These are phyloP conservation scores for Fonsecaea nubica DNA, from an alignment of 2,329 filamentous ascomycete genomes.

Conservation along the genomic window DNA sequence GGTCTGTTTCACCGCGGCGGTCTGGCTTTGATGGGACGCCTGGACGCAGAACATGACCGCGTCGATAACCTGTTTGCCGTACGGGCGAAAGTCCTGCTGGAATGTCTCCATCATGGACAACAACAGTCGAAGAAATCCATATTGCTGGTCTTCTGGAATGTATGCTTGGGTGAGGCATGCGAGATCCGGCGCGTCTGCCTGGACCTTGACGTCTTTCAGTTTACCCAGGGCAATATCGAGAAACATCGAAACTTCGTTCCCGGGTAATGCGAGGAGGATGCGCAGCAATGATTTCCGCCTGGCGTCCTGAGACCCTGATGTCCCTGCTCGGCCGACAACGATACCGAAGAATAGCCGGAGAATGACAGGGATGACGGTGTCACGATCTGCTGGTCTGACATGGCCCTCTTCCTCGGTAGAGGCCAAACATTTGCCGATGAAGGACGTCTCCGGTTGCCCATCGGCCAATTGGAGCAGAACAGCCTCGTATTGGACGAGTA, in stretches of 20 bases:
- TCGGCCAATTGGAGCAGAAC: constrained; percentile 86
- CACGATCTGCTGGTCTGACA: constrained; percentile 75
- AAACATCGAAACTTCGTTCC: constrained; percentile 78
- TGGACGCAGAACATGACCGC: constrained; percentile 81
- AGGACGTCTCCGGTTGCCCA: constrained; percentile 89
- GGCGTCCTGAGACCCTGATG: constrained; percentile 78
- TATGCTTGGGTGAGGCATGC: constrained; percentile 62
- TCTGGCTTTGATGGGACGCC: constrained; percentile 55
- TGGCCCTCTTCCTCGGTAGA: constrained; percentile 68
- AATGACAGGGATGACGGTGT: constrained; percentile 80
- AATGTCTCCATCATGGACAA: constrained; percentile 78
- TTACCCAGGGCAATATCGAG: constrained; percentile 80
- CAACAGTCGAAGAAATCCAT: constrained; percentile 86
- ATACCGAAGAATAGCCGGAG: constrained; percentile 88
- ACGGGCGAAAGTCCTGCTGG: constrained; percentile 73
- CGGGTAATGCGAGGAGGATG: constrained; percentile 76
- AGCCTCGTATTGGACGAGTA: constrained; percentile 79
- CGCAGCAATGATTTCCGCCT: constrained; percentile 76
- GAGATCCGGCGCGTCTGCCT: constrained; percentile 54
- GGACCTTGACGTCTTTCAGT: constrained; percentile 66
- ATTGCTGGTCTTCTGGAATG: constrained; percentile 76
- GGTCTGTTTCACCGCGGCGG: constrained; percentile 44
- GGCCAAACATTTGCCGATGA: constrained; percentile 86
- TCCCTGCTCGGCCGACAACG: constrained; percentile 80
- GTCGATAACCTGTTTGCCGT: constrained; percentile 72